These are phyloP conservation scores for Torrubiella hemipterigena DNA, from an alignment of 2,329 filamentous ascomycete genomes.

Conservation along the genomic window DNA sequence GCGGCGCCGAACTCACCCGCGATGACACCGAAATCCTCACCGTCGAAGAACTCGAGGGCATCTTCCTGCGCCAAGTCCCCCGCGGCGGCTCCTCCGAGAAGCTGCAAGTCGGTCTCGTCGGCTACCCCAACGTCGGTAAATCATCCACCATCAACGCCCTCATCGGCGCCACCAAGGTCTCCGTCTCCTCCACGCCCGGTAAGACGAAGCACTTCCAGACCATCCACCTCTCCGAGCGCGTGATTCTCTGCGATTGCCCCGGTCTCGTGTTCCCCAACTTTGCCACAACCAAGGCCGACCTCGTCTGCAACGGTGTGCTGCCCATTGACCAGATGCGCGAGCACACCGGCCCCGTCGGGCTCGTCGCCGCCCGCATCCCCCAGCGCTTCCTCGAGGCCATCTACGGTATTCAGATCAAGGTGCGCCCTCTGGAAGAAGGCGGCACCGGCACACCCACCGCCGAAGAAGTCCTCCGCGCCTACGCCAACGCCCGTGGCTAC, in stretches of 20 bases:
- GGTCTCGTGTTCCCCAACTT: slow-evolving; percentile 99
- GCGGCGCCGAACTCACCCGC: slow-evolving; percentile 23
- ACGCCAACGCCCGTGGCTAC: slow-evolving; percentile 82
- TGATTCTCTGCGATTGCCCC: slow-evolving; percentile 93
- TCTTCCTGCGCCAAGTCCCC: slow-evolving; percentile 67
- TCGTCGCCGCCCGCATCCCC: slow-evolving; percentile 78
- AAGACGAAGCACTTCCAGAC: slow-evolving; percentile 99
- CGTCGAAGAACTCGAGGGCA: slow-evolving; percentile 80
- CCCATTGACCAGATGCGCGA: slow-evolving; percentile 95
- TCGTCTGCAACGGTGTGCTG: slow-evolving; percentile 88
- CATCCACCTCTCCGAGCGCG: slow-evolving; percentile 79
- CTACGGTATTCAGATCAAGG: slow-evolving; percentile 84
- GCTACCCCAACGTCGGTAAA: slow-evolving; percentile 98
- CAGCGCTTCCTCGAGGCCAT: slow-evolving; percentile 81
- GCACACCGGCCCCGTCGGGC: slow-evolving; percentile 72
- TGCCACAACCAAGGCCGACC: slow-evolving; percentile 87
- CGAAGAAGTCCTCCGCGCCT: slow-evolving; percentile 73
- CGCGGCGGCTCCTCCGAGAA: slow-evolving; percentile 45
- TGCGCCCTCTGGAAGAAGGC: slow-evolving; percentile 75
- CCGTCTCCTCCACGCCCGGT: slow-evolving; percentile 90
- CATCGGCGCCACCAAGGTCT: slow-evolving; percentile 97
- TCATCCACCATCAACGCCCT: slow-evolving; percentile 98
- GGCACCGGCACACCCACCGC: slow-evolving; percentile 79
- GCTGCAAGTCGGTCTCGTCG: slow-evolving; percentile 83
- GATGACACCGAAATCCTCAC: slow-evolving; percentile 72